Evolutionary conservation across 768 basidiomycete genomes (phyloP), one percentile per base, ranked within the genome.

Genomic region (Tricholomella constricta): DNA sequence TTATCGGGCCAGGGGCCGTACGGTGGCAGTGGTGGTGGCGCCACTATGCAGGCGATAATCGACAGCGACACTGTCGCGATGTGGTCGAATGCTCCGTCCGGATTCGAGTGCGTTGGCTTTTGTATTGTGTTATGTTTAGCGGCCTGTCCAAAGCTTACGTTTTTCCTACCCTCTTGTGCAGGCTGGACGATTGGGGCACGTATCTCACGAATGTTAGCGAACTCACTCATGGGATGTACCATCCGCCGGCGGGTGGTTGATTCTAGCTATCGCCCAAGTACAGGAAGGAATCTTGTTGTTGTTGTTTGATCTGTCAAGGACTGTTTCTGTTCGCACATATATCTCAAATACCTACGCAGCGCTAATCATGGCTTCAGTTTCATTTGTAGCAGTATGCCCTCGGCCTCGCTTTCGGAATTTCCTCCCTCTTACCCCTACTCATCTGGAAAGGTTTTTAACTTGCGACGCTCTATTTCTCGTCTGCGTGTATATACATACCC

Each of bases 11-110:
- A 48, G 26, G 37, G 42, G 34, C 23, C 14, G 15, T 51, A 49
- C 10, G 32, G 32, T n/a, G n/a, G 19, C 29, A 22, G 5, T 11
- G 54, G 47, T n/a, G 37, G 10, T 14, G 57, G 23, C 32, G 26
- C 34, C 9, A 45, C 57, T 47, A 27, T 37, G 36, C 61, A 66
- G 36, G 52, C 51, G 6, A 62, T 64, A 35, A 65, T 78, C 48
- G 78, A 85, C 58, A 70, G 69, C 45, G 80, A 80, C 57, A 77
- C 81, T 35, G 77, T 84, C 43, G 76, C 79, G 23, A 85, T 88
- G 83, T 89, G 87, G 86, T 83, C 82, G 1, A 77, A 72, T 54
- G 82, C 84, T n/a, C 85, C 86, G 1, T 74, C 77, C 10, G 79
- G 82, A 15, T 85, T 85, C 58, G 83, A 84, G 86, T 88, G 63